phyloP scores from a whole-genome alignment of 2,329 filamentous ascomycete genomes.

The Clonostachys byssicola region DNA sequence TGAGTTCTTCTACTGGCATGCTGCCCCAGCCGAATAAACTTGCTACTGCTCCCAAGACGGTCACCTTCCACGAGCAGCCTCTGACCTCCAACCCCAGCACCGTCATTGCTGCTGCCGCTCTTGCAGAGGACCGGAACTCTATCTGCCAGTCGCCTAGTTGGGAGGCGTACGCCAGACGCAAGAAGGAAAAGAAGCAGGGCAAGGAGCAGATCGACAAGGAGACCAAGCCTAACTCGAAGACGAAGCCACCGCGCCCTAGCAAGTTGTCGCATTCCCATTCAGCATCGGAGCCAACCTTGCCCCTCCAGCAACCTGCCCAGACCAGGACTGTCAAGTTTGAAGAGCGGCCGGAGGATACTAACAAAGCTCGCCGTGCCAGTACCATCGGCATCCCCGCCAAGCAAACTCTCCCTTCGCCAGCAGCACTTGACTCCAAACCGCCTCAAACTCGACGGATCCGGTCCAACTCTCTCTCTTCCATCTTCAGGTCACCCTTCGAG shows the following conservation, averaged over 20 bases:
- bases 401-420: neutral
- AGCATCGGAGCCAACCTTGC: neutral
- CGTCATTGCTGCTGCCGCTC: neutral
- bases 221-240: slow-evolving; percentile 24
- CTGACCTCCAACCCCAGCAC: neutral
- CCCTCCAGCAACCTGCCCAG: neutral
- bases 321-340: too few relatives aligned
- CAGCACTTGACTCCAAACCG: slow-evolving; percentile 2
- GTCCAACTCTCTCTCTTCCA: slow-evolving; percentile 28
- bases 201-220: slow-evolving; percentile 28
- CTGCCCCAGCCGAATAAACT: neutral
- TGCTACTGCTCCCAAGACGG: neutral
- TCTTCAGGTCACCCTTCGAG: slow-evolving; percentile 26
- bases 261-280: too few relatives aligned
- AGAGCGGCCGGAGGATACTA: too few relatives aligned
- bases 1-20: neutral
- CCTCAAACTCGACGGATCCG: slow-evolving; percentile 18
- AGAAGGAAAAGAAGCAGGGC: slow-evolving; percentile 43
- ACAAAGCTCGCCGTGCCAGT: neutral
- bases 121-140: slow-evolving; percentile 18
- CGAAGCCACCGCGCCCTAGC: slow-evolving; percentile 20
- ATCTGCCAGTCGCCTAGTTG: slow-evolving; percentile 61
- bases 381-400: neutral
- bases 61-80: neutral
- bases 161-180: slow-evolving; percentile 51